Evolutionary conservation across 345 rosid species (phyloP), one percentile per base, ranked within the genome.

Genomic region (Viola odorata): DNA sequence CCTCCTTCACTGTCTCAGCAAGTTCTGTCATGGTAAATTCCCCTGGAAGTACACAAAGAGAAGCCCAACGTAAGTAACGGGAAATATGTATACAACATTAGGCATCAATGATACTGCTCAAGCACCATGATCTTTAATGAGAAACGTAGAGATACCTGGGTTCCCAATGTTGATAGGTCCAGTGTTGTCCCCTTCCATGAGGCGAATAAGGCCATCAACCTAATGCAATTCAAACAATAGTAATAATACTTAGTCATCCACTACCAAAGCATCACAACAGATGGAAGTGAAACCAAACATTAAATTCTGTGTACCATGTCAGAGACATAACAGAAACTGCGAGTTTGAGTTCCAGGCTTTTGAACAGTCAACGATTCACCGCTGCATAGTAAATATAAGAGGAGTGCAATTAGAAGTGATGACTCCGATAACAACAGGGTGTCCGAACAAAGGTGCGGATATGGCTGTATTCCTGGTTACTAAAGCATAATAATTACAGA

Each of bases 121-220:
- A 23, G 32, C 32, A 23, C 32, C 32, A 23, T 23, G 32, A 15
- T 10, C 48, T 50, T 53, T 47, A 8, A 7, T 9, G 50, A 16
- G 10, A 17, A n/a, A n/a, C n/a, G 55, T 23, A 47, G 15, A 41
- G 9, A 13, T 17, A 89, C 96, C 98, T 81, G 97, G 99, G 74
- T 94, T 94, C 68, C 99, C 99, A 16, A 94, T 75, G 78, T 94
- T 94, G 84, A 94, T 85, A 13, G 99, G 99, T 16, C 99, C 95
- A 42, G 97, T 94, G 75, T 94, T 70, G 41, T 84, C 91, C 68
- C 97, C 97, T 70, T 82, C 96, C 99, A 94, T 90, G 70, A 94
- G 96, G 60, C 91, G 85, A 61, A 94, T 80, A 50, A 94, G 99
- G 49, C 97, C 99, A 63, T 90, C 97, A 64, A 94, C 91, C 96